Evolutionary conservation across 129 eudicot species (phyloP), one percentile per base, ranked within the genome.

Genomic region (Ambrosia artemisiifolia): DNA sequence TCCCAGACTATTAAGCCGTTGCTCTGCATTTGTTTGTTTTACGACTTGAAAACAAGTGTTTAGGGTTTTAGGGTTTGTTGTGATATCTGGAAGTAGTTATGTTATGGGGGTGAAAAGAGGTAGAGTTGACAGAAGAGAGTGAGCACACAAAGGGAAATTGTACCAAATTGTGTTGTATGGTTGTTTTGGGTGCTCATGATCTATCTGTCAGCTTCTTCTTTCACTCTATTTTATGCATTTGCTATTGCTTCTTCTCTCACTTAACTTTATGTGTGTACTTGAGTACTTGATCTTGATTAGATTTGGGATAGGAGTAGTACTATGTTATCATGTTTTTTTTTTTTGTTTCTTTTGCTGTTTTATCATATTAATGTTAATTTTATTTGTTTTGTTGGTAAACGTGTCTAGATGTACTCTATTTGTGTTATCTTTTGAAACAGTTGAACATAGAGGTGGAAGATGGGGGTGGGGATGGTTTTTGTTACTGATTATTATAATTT

Each of bases 191-290:
- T 73, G 70, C 78, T 73, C 78, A 73, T 34, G 36, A 73, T 73
- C 78, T 73, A 73, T 73, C 78, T 73, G 78, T 73, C 78, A 73
- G 78, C 78, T 73, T 73, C 78, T 73, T 73, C 36, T 63, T 20
- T 24, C 28, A 24, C 46, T 11, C 64, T 72, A 40, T 16, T 16
- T 16, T 38, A 8, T 34, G 2, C 10, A 38, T 71, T 42, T 19
- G 20, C 5, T 48, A 46, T 32, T 68, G 46, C 4, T 35, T 46
- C 4, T 35, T 46, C 68, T 35, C 20, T 28, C 38, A 57, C 40
- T 10, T 12, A 60, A 32, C n/a, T 49, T 2, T 34, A 49, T 68
- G 34, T 7, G 14, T 66, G 32, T 19, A 6, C 14, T 46, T 4
- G 2, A 28, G 35, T 49, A 47, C 59, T 67, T 16, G 59, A 67